Conservation (phyloP, 257 asterid genomes). For the Nicotiana sylvestris region DNA sequence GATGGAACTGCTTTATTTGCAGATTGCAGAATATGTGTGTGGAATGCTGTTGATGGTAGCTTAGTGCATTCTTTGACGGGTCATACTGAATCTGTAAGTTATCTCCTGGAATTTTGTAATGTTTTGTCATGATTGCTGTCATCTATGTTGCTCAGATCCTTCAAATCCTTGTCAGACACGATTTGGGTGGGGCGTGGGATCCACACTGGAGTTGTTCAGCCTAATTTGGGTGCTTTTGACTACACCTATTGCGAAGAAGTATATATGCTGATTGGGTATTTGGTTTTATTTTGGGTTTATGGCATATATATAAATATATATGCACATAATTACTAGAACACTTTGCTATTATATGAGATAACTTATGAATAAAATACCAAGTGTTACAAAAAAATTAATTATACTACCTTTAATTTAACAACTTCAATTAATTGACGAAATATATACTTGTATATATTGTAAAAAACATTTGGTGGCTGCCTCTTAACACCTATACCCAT, state of each 20-base stretch:
- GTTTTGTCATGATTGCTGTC: conserved; percentile 1
- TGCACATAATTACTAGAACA: background rate
- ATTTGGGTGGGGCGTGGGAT: conserved; percentile 2
- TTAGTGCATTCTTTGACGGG: conserved; percentile 96
- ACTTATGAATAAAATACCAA: background rate
- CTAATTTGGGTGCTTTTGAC: background rate
- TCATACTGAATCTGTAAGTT: conserved; percentile 86
- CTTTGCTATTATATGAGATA: background rate
- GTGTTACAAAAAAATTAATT: background rate
- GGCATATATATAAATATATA: background rate
- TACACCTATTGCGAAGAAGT: background rate
- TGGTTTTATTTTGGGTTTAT: background rate
- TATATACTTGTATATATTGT: too few species aligned
- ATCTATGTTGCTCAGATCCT: background rate
- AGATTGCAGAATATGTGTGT: conserved; percentile 98
- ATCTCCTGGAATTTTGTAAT: background rate
- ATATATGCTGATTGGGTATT: background rate
- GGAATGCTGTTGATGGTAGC: conserved; percentile 99
- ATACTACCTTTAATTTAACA: too few species aligned
- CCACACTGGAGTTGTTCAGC: background rate
- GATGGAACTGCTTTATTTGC: conserved; percentile 20
- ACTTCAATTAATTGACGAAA: too few species aligned
- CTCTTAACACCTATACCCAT: too few species aligned
- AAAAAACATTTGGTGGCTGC: too few species aligned
- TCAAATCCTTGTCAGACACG: background rate